Evolutionary conservation across 2,329 filamentous ascomycete species (phyloP).

Genomic region (Ampelomyces quisqualis): DNA sequence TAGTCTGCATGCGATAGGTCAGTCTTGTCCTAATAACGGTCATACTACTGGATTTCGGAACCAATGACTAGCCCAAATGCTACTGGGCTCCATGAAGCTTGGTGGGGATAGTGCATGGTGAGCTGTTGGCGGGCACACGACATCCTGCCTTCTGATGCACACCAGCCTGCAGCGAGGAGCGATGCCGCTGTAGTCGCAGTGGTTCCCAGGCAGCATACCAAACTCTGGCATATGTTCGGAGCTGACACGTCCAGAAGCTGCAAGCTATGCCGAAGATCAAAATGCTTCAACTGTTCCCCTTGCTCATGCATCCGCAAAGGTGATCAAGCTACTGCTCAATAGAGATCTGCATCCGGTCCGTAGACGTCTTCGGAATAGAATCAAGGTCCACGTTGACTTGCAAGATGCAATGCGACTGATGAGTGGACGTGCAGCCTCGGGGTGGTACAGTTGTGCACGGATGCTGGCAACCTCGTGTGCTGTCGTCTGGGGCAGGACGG

Average conservation of each 20-base stretch:
- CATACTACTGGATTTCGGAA: slow-evolving; percentile 6
- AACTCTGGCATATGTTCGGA: not conserved
- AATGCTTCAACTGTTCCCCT: too few species aligned
- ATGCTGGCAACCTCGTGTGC: not conserved
- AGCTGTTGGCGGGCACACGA: slow-evolving; percentile 10
- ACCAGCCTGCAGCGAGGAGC: slow-evolving; percentile 3
- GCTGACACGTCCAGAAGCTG: not conserved
- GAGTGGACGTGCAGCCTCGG: not conserved
- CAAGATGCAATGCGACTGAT: not conserved
- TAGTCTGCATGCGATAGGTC: slow-evolving; percentile 12
- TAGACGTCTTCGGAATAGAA: not conserved
- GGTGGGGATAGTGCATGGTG: slow-evolving; percentile 20
- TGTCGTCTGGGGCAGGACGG: not conserved
- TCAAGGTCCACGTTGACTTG: not conserved
- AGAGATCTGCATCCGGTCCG: not conserved
- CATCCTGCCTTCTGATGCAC: slow-evolving; percentile 9
- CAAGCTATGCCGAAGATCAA: too few species aligned
- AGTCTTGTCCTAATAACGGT: slow-evolving; percentile 17
- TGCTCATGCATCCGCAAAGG: too few species aligned
- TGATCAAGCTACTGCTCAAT: too few species aligned
- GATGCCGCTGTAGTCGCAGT: slow-evolving; percentile 6
- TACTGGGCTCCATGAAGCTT: slow-evolving; percentile 17
- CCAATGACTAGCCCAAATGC: slow-evolving; percentile 11
- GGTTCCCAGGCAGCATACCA: slow-evolving; percentile 8
- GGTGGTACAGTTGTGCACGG: not conserved